These are phyloP conservation scores for Globisporangium radiosum DNA, from an alignment of 352 stramenopile genomes.

Conservation along the genomic window DNA sequence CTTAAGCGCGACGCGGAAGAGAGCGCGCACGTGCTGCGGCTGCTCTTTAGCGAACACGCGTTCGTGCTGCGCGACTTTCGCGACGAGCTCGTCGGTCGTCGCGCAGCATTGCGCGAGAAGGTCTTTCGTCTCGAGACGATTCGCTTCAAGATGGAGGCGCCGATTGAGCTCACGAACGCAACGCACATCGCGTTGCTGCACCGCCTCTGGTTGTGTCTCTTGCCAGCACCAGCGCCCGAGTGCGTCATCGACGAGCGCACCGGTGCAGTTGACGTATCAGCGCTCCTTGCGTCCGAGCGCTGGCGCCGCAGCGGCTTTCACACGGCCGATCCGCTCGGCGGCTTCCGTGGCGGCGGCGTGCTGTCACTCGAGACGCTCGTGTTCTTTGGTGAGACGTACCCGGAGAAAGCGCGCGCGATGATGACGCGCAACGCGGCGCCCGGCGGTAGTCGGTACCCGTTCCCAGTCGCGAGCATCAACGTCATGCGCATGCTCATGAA, in stretches of 20 bases:
- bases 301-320: conserved; percentile 76
- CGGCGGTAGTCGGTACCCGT: conserved; percentile 74
- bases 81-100: conserved; percentile 38
- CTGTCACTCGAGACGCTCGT: conserved; percentile 68
- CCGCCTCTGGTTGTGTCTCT: conserved; percentile 55
- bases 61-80: conserved; percentile 56
- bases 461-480: conserved; percentile 80
- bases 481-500: conserved; percentile 84
- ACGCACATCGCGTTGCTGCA: conserved; percentile 53
- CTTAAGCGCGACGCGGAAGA: conserved; percentile 60
- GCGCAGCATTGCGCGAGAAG: conserved; percentile 50
- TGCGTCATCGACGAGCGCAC: conserved; percentile 14
- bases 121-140: conserved; percentile 57
- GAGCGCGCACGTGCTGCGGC: conserved; percentile 48
- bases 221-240: conserved; percentile 24
- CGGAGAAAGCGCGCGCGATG: conserved; percentile 67
- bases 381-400: conserved; percentile 75
- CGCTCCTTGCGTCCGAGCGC: conserved; percentile 49
- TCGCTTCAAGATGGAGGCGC: conserved; percentile 66
- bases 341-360: conserved; percentile 69
- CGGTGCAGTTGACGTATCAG: conserved; percentile 32
- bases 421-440: conserved; percentile 66
- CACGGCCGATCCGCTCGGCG: conserved; percentile 69
- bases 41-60: conserved; percentile 59
- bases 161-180: conserved; percentile 46